These are phyloP conservation scores for Leucoagaricus sp. DNA, from an alignment of 1,284 basidiomycete species.

Conservation along the genomic window DNA sequence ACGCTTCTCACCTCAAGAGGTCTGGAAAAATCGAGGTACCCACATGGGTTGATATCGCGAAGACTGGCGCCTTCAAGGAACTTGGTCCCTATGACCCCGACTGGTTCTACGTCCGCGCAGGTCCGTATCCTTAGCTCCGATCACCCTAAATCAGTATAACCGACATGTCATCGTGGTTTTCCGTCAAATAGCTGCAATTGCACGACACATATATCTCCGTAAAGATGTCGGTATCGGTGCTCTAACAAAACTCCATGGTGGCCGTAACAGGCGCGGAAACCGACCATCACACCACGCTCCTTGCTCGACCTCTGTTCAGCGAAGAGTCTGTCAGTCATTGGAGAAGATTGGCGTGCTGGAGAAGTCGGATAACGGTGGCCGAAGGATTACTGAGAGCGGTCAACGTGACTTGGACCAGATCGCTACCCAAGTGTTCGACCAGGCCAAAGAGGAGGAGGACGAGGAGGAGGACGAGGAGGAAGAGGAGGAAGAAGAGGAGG, in stretches of 20 bases:
- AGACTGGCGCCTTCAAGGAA: conserved; percentile 98
- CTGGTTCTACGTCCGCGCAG: conserved; percentile 99
- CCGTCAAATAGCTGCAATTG: conserved; percentile 81
- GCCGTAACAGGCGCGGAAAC: conserved; percentile 93
- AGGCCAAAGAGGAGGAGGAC: conserved; percentile 80
- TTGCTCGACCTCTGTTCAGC: conserved; percentile 86
- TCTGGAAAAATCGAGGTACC: conserved; percentile 98
- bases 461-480: conserved; percentile 89
- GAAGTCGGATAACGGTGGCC: conserved; percentile 90
- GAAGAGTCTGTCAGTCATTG: conserved; percentile 92
- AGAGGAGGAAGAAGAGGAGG: conserved; percentile 68
- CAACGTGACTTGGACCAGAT: conserved; percentile 98
- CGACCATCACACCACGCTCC: conserved; percentile 93
- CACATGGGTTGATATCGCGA: conserved; percentile 98
- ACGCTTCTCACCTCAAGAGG: conserved; percentile 92
- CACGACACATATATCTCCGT: conserved; percentile 99
- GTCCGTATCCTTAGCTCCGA: conserved; percentile 47
- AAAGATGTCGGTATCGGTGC: conserved; percentile 98
- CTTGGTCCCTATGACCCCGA: conserved; percentile 98
- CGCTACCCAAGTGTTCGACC: conserved; percentile 94
- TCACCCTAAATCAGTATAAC: conserved; percentile 15
- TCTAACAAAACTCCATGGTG: conserved; percentile 96
- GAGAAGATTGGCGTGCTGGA: conserved; percentile 99
- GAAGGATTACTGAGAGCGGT: conserved; percentile 96
- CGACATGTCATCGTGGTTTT: neutral